Percentiles rank a stretch among this genome's conserved stretches.
Evolutionary conservation across 2,329 filamentous ascomycete species (phyloP).

Genomic region (Fusarium clavum): DNA sequence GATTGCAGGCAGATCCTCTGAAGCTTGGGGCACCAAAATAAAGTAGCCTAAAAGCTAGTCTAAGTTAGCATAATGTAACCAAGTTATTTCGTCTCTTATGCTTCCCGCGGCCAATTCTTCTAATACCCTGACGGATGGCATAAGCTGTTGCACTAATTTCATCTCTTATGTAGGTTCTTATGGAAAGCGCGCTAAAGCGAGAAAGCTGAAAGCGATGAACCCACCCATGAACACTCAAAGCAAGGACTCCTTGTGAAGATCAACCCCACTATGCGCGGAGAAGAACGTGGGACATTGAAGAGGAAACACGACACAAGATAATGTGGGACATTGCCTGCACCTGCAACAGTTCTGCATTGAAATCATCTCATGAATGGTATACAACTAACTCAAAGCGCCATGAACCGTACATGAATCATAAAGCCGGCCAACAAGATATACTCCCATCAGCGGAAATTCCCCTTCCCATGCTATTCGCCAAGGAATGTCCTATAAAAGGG

Average conservation of each 20-base stretch:
- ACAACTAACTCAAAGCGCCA: slow-evolving; percentile 34
- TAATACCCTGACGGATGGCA: neutral
- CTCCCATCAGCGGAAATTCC: slow-evolving; percentile 15
- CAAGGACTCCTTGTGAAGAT: slow-evolving; percentile 25
- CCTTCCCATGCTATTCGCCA: slow-evolving; percentile 6
- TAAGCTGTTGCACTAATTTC: neutral
- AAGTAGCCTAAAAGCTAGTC: neutral
- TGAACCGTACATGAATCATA: slow-evolving; percentile 42
- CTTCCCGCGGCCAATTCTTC: neutral
- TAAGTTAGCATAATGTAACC: too few species aligned
- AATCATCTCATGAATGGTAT: slow-evolving; percentile 41
- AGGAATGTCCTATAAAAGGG: neutral
- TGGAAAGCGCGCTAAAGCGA: neutral
- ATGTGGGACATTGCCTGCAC: neutral
- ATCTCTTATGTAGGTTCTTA: neutral
- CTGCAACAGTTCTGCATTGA: slow-evolving; percentile 13
- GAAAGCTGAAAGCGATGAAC: neutral
- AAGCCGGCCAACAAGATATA: slow-evolving; percentile 22
- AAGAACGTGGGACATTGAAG: neutral
- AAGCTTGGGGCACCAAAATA: neutral
- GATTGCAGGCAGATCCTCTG: too few species aligned
- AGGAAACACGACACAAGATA: neutral
- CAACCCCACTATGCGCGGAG: slow-evolving; percentile 22
- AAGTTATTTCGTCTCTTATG: too few species aligned
- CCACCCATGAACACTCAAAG: neutral